Percentiles rank a stretch among this genome's conserved stretches.
phyloP scores from a whole-genome alignment of 2,329 filamentous ascomycete species.

The Ophiocordyceps australis region DNA sequence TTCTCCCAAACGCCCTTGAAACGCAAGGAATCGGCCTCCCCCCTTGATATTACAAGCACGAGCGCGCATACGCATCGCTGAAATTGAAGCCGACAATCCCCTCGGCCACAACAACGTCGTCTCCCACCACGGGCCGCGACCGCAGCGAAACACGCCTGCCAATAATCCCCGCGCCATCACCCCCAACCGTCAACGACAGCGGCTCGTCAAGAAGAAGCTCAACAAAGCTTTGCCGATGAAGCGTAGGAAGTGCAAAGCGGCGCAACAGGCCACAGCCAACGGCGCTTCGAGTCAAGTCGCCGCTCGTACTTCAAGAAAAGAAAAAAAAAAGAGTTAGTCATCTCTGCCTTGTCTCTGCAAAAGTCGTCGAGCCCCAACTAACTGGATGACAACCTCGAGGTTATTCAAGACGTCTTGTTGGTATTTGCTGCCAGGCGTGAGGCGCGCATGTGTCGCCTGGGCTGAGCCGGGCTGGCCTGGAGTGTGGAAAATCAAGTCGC shows the following conservation, averaged over 20 bases:
- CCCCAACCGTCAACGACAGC: constrained; percentile 23
- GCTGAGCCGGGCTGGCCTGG: constrained; percentile 16
- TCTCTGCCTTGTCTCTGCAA: too few relatives aligned
- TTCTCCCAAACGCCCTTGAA: too few relatives aligned
- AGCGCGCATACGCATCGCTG: too few relatives aligned
- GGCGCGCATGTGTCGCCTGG: constrained; percentile 22
- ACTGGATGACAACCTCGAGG: constrained; percentile 26
- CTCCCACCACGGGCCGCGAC: constrained; percentile 7
- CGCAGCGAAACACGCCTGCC: constrained; percentile 26
- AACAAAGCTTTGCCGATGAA: constrained; percentile 5
- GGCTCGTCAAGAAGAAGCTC: constrained; percentile 18
- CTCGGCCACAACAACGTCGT: constrained; percentile 19
- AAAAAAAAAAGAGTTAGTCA: too few relatives aligned
- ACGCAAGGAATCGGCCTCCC: too few relatives aligned
- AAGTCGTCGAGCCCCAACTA: too few relatives aligned
- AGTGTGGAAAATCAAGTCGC: constrained; percentile 25
- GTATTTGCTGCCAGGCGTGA: constrained; percentile 13
- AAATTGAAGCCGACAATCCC: constrained; percentile 32
- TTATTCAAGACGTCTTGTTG: constrained; percentile 5
- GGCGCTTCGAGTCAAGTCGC: constrained; percentile 21
- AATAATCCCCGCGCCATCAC: constrained; percentile 27
- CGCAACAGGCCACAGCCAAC: constrained; percentile 23
- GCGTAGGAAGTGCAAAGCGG: constrained; percentile 13
- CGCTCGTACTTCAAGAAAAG: constrained; percentile 17
- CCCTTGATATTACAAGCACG: too few relatives aligned